These are phyloP conservation scores for Eremomyces bilateralis DNA, from an alignment of 495 filamentous ascomycete genomes.

Conservation along the genomic window DNA sequence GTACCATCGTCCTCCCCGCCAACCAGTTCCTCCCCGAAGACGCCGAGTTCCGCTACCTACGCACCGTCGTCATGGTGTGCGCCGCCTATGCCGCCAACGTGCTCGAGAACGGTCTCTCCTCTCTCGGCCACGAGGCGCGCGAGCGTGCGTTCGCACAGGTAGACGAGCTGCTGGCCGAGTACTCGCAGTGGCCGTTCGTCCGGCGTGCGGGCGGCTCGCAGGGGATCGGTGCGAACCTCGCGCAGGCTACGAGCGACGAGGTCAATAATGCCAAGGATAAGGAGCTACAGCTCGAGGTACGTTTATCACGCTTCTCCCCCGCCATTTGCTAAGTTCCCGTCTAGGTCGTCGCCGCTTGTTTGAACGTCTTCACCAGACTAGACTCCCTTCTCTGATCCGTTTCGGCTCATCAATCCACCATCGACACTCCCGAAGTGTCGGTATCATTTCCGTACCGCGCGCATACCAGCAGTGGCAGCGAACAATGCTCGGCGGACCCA, in stretches of 20 bases:
- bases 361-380: constrained; percentile 90
- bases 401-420: too few relatives aligned
- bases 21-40: constrained; percentile 81
- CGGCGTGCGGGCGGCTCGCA: constrained; percentile 48
- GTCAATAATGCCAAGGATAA: constrained; percentile 66
- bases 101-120: constrained; percentile 86
- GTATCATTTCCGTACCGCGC: too few relatives aligned
- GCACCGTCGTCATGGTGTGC: constrained; percentile 90
- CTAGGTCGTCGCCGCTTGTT: constrained; percentile 75
- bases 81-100: constrained; percentile 97
- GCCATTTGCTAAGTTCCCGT: constrained; percentile 1
- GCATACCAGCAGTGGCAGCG: too few relatives aligned
- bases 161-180: constrained; percentile 85
- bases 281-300: constrained; percentile 84
- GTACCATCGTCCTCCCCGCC: constrained; percentile 71
- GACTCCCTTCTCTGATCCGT: constrained; percentile 85
- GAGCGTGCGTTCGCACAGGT: constrained; percentile 92
- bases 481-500: too few relatives aligned
- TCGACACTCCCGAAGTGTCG: too few relatives aligned
- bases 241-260: constrained; percentile 74
- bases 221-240: constrained; percentile 81
- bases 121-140: constrained; percentile 77
- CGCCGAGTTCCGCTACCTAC: constrained; percentile 74
- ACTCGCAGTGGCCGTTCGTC: constrained; percentile 90
- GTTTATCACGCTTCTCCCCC: constrained; percentile 9